Percentiles rank a stretch among this genome's conserved stretches.
These are phyloP conservation scores for Bruguiera sexangula DNA, from an alignment of 345 rosid genomes.

Conservation along the genomic window DNA sequence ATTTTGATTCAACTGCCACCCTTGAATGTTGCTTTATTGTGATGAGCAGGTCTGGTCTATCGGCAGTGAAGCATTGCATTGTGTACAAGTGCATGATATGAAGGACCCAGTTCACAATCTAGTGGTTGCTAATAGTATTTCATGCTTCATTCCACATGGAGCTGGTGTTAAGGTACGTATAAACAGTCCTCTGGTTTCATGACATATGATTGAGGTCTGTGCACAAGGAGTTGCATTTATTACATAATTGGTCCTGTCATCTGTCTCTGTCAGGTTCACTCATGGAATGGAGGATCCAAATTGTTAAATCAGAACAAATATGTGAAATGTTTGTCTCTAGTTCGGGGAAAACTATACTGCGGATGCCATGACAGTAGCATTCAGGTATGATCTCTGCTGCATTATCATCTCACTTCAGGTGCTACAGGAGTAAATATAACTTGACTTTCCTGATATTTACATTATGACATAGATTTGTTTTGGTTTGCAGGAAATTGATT, in stretches of 20 bases:
- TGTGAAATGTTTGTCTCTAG: conserved; percentile 52
- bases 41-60: conserved; percentile 55
- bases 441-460: neutral
- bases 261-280: conserved; percentile 39
- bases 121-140: conserved; percentile 41
- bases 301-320: conserved; percentile 40
- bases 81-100: conserved; percentile 55
- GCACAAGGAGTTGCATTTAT: neutral
- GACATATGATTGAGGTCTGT: neutral
- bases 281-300: conserved; percentile 62
- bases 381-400: conserved; percentile 36
- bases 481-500: conserved; percentile 54
- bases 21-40: neutral
- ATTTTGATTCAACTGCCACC: neutral
- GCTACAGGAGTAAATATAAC: neutral
- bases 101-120: conserved; percentile 61
- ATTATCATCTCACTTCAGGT: neutral
- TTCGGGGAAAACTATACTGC: conserved; percentile 53
- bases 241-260: neutral
- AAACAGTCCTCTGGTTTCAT: neutral
- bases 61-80: conserved; percentile 32
- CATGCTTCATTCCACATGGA: conserved; percentile 70
- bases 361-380: conserved; percentile 65
- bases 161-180: conserved; percentile 61
- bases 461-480: neutral